Conservation (phyloP, 305 asterid genomes). For the Solanum hybrid region DNA sequence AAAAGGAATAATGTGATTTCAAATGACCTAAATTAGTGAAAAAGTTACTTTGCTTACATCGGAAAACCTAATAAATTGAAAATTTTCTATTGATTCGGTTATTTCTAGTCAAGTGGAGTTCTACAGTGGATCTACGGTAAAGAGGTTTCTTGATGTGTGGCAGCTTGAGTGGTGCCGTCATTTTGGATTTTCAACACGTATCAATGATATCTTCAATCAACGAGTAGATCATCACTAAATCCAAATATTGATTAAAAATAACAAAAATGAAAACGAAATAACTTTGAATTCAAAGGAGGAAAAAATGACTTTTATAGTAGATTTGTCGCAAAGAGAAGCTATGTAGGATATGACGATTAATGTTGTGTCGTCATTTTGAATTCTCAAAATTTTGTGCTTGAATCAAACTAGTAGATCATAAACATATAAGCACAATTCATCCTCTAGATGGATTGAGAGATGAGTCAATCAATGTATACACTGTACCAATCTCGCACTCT, state of each 20-base stretch:
- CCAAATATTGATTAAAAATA: not conserved
- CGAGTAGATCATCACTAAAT: not conserved
- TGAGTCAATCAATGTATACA: not conserved
- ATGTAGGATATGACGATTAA: not conserved
- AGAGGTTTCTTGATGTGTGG: not conserved
- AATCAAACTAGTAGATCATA: not conserved
- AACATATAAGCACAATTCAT: not conserved
- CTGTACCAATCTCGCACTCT: not conserved
- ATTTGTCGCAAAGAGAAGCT: not conserved
- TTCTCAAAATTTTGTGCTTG: not conserved
- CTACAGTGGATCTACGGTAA: not conserved
- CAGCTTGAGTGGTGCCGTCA: not conserved
- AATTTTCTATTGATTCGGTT: not conserved
- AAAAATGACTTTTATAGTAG: not conserved
- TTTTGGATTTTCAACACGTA: not conserved
- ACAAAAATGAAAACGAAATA: not conserved
- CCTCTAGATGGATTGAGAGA: not conserved
- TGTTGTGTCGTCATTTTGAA: not conserved
- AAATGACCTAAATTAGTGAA: not conserved
- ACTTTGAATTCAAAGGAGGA: not conserved
- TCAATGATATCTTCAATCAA: not conserved
- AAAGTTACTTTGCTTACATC: not conserved
- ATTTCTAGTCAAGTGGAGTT: not conserved
- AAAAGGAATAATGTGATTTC: not conserved
- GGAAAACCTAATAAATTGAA: not conserved